Base-by-base conservation (phyloP, 2,329 filamentous ascomycete genomes). In the Meredithiella fracta region DNA sequence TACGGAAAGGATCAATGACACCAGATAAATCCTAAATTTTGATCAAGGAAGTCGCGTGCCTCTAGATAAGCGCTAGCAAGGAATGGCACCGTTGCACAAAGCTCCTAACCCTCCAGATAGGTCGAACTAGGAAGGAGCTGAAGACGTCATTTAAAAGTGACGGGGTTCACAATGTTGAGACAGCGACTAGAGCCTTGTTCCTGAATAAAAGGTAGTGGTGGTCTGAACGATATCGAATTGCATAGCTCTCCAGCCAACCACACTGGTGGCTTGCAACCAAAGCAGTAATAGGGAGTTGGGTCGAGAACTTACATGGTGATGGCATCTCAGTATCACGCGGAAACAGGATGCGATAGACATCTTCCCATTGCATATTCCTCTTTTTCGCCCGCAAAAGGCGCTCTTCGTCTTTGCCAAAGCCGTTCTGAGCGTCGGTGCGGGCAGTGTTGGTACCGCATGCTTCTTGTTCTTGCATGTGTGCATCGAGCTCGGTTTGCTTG, bases 281-380 rank as follows among this genome's bases (percentile, higher is more conserved):
- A 22, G 11, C 40, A 44, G 15, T n/a, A 44, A 8, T 7, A 44
- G 15, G 40, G 40, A 17, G 5, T 5, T 34, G 11, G 5, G 11
- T 34, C 29, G 29, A 3, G 26, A 8, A 40, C 57, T 56, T 58
- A 58, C 57, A 53, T 23, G 49, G 53, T 31, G 53, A 55, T 15
- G 57, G 57, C 29, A 58, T 57, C 5, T 42, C 31, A 2, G 50
- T 40, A 5, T 58, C 57, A 14, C 34, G 40, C 6, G 57, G 57
- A 38, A 58, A 58, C 6, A 58, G 42, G 23, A 55, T 55, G n/a
- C 23, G 34, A 29, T 58, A 58, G 23, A 58, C 47, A 20, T 58
- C 57, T 50, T 37, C 15, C 57, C 57, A 58, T 20, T 53, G 49
- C 53, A 56, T 58, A 9, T 53, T 47, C 26, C 57, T 47, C 26